Conservation (phyloP, 2,329 filamentous ascomycete species). For the Botrytis sinoallii region DNA sequence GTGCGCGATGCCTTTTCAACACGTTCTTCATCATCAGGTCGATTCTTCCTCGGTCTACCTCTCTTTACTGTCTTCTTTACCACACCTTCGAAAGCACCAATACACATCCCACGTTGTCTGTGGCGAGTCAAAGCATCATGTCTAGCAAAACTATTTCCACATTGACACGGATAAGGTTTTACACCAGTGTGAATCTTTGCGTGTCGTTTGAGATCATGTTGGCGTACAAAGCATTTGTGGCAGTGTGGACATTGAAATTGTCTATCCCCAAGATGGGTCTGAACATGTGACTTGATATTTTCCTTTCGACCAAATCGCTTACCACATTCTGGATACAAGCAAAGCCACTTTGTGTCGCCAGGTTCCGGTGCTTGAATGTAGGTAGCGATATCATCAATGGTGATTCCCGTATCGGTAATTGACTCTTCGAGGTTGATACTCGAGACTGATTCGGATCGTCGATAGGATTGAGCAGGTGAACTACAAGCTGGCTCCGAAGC, state of each 20-base stretch:
- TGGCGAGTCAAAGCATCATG: conserved; percentile 95
- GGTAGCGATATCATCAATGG: conserved; percentile 75
- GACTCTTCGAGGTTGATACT: conserved; percentile 63
- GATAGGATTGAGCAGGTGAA: conserved; percentile 41
- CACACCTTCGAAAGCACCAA: conserved; percentile 85
- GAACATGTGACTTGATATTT: conserved; percentile 97
- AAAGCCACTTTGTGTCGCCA: conserved; percentile 75
- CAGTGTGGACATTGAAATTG: conserved; percentile 94
- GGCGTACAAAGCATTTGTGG: conserved; percentile 92
- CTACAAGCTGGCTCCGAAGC: conserved; percentile 21
- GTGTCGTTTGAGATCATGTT: conserved; percentile 95
- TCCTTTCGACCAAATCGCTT: conserved; percentile 96
- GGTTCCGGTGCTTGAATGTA: conserved; percentile 72
- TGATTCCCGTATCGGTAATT: conserved; percentile 78
- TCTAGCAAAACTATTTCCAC: conserved; percentile 89
- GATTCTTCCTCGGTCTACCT: conserved; percentile 60
- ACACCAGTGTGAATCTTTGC: conserved; percentile 96
- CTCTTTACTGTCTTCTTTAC: conserved; percentile 66
- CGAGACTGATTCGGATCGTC: conserved; percentile 56
- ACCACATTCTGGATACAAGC: conserved; percentile 72
- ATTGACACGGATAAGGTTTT: conserved; percentile 92
- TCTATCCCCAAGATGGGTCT: conserved; percentile 94
- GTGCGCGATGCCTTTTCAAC: conserved; percentile 56
- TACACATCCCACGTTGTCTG: conserved; percentile 92
- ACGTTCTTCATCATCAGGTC: conserved; percentile 51